These are phyloP conservation scores for Penicillium brevicompactum DNA, from an alignment of 2,329 filamentous ascomycete genomes.

Conservation along the genomic window DNA sequence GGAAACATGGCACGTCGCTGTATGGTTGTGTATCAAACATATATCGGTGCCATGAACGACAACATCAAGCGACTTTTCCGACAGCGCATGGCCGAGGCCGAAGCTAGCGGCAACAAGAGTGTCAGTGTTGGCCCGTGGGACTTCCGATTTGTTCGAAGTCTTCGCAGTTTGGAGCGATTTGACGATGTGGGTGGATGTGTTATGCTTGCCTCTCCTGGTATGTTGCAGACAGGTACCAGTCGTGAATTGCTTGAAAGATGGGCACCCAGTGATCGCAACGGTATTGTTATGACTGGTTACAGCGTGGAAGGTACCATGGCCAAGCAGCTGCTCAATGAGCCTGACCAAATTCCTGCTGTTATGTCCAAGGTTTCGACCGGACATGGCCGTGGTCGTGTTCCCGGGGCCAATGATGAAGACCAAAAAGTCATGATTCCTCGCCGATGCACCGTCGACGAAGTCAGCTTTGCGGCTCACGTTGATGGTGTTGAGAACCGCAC, in stretches of 20 bases:
- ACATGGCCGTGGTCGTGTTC: conserved; percentile 60
- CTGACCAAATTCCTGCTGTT: conserved; percentile 90
- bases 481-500: conserved; percentile 94
- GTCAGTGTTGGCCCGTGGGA: conserved; percentile 78
- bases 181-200: conserved; percentile 95
- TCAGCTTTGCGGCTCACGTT: conserved; percentile 94
- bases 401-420: conserved; percentile 65
- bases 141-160: conserved; percentile 87
- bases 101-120: conserved; percentile 79
- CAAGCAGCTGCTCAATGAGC: conserved; percentile 91
- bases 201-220: conserved; percentile 96
- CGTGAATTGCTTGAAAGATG: conserved; percentile 90
- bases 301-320: conserved; percentile 99
- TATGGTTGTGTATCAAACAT: conserved; percentile 98
- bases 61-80: conserved; percentile 96
- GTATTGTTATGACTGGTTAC: conserved; percentile 98
- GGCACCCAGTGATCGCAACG: conserved; percentile 95
- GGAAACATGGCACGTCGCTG: conserved; percentile 93
- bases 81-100: conserved; percentile 87
- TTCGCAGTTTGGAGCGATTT: conserved; percentile 92
- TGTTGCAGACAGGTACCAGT: conserved; percentile 96
- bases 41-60: conserved; percentile 98
- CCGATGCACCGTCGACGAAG: conserved; percentile 90
- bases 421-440: conserved; percentile 90
- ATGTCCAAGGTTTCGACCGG: conserved; percentile 69